Evolutionary conservation across 164 flowering plant species (phyloP).

Genomic region (Umbellularia californica): DNA sequence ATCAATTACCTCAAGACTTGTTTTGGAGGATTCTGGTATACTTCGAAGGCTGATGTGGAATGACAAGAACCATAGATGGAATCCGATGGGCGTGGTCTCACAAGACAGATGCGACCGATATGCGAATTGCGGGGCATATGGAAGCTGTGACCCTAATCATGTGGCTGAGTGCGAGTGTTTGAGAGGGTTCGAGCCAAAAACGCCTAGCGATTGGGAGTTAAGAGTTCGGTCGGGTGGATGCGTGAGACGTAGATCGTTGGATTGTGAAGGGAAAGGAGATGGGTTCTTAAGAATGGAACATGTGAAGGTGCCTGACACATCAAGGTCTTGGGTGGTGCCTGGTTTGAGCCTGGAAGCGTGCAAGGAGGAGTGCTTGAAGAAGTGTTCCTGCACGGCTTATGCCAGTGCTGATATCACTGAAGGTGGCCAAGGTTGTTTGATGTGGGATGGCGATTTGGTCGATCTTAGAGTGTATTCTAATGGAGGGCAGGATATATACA

Average conservation of each 20-base stretch:
- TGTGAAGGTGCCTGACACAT: not conserved
- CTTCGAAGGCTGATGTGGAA: too few relatives aligned
- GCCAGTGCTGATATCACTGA: constrained; percentile 17
- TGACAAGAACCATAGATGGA: too few relatives aligned
- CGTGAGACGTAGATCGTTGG: not conserved
- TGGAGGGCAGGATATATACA: constrained; percentile 26
- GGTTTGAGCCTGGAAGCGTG: not conserved
- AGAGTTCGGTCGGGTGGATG: not conserved
- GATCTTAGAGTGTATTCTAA: constrained; percentile 16
- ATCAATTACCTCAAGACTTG: too few relatives aligned
- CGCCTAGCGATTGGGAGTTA: too few relatives aligned
- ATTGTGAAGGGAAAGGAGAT: not conserved
- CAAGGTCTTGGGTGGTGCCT: not conserved
- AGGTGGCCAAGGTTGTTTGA: constrained; percentile 10
- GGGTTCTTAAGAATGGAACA: not conserved
- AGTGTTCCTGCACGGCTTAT: constrained; percentile 5
- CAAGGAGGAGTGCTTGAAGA: not conserved
- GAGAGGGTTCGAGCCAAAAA: too few relatives aligned
- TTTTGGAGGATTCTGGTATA: too few relatives aligned
- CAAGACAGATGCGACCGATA: too few relatives aligned
- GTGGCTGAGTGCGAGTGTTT: too few relatives aligned
- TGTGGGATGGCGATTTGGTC: constrained; percentile 29
- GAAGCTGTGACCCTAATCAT: too few relatives aligned
- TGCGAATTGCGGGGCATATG: too few relatives aligned
- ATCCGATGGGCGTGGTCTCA: too few relatives aligned